Evolutionary conservation across 306 rosid genomes (phyloP).

Genomic region (Ochetophila trinervis): DNA sequence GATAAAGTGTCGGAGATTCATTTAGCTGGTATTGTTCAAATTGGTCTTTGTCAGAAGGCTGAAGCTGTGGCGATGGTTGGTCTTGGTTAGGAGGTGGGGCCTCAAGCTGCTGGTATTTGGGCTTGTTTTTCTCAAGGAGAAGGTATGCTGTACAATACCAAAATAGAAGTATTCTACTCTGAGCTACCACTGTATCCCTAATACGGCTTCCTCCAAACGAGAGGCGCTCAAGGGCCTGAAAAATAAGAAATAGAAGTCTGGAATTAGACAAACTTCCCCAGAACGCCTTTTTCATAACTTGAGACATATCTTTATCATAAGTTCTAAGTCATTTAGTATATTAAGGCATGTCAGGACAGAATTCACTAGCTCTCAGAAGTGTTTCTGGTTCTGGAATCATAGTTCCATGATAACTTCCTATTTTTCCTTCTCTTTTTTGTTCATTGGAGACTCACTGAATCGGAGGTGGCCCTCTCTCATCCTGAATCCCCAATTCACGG

Average conservation of each 20-base stretch:
- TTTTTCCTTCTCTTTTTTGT: too few relatives aligned
- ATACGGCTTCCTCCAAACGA: conserved; percentile 64
- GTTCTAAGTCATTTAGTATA: too few relatives aligned
- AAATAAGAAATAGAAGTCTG: conserved; percentile 5
- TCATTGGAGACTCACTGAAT: too few relatives aligned
- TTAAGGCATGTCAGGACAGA: too few relatives aligned
- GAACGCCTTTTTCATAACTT: neutral
- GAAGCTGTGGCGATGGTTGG: conserved; percentile 30
- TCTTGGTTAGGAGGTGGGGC: conserved; percentile 34
- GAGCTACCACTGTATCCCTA: conserved; percentile 68
- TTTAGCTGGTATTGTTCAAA: conserved; percentile 34
- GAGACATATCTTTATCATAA: too few relatives aligned
- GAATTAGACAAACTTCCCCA: neutral
- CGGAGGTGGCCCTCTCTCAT: too few relatives aligned
- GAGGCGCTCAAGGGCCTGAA: conserved; percentile 81
- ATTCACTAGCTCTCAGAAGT: too few relatives aligned
- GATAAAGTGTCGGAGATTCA: conserved; percentile 36
- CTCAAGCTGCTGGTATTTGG: conserved; percentile 77
- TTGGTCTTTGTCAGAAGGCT: conserved; percentile 36
- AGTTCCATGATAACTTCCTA: too few relatives aligned
- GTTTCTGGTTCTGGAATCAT: too few relatives aligned
- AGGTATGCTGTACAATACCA: conserved; percentile 82
- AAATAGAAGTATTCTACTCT: conserved; percentile 77
- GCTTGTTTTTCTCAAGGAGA: conserved; percentile 83
- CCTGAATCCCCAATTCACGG: too few relatives aligned